Evolutionary conservation across 768 basidiomycete species (phyloP), one percentile per base, ranked within the genome.

Genomic region (Termitomyces sp.): DNA sequence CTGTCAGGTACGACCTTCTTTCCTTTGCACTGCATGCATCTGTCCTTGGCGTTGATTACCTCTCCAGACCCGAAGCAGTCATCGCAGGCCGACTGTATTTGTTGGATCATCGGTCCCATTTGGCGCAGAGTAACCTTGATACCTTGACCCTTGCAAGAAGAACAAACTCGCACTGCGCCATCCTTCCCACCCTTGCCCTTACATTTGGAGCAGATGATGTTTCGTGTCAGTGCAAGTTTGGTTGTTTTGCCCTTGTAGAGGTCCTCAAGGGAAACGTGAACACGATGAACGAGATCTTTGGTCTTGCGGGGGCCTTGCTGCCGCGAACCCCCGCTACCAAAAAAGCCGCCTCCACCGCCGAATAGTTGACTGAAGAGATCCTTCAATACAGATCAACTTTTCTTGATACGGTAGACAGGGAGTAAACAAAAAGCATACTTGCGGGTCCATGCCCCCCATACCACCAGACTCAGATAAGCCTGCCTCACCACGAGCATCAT

Each of bases 101-200:
- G 96, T 76, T 99, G 97, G 68, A 99, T 93, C 97, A 99, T 99
- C 5, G 97, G 97, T 32, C 97, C 97, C 86, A 99, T 92, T 74
- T 98, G 97, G 63, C 97, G 91, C 63, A 98, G 78, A 56, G 90
- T 93, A 70, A 98, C 76, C 73, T 88, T 92, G 79, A 96, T 77
- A 69, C 97, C 97, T 65, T 94, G 92, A 60, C 97, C 97, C 69
- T 78, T 83, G 79, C 97, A 99, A 14, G 79, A 69, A 47, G 73
- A 65, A 76, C 97, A 99, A 32, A 81, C 69, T 71, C 87, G 85
- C 64, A 97, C 94, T 56, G 97, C 92, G 59, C 96, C 97, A 17
- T 97, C 96, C 77, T 98, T 98, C 59, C 97, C 97, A 52, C 97
- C 97, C 73, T 91, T 94, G 69, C 97, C 97, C 67, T 89, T 89